Evolutionary conservation across 164 flowering plant genomes (phyloP), one percentile per base, ranked within the genome.

Genomic region (Macadamia tetraphylla): DNA sequence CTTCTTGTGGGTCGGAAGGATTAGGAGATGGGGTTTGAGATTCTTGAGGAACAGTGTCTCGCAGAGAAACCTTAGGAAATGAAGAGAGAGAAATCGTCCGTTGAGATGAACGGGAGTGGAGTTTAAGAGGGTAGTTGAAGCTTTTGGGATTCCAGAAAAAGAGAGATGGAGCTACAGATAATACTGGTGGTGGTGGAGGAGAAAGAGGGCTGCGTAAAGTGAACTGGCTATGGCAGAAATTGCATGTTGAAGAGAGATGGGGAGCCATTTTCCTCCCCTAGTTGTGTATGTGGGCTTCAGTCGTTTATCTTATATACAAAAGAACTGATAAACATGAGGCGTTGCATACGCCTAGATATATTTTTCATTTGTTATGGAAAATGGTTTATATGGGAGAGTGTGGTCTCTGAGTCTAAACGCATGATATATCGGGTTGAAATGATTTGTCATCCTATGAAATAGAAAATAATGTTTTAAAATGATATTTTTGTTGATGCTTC

Each of bases 191-290:
- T 7, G 60, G 60, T 7, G 77, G 67, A 29, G 83, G 68, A 55
- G 79, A 73, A 29, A 73, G 74, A 60, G 79, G 71, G 63, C 63
- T 70, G 77, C 63, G 71, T 77, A 80, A 76, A 71, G 73, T 60
- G 32, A 74, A 79, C 67, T 35, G 68, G 68, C 72, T 78, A 23
- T 40, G 46, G 74, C 61, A 72, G 70, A 78, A 63, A 46, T 80
- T 63, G 59, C 81, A 74, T 6, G 81, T 23, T 13, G 82, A 73
- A 70, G 76, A 81, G 75, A 85, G 78, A 65, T 76, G 66, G 71
- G 62, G 75, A 13, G 87, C 84, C 91, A 87, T 88, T 74, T 67
- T 32, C 85, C 68, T 80, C 73, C n/a, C 40, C 5, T 35, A 35
- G 3, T 35, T 35, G 40, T 35, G 40, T 35, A 5, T 35, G 40